Evolutionary conservation across 2,329 filamentous ascomycete species (phyloP).

Genomic region (Raffaelea albimanens): DNA sequence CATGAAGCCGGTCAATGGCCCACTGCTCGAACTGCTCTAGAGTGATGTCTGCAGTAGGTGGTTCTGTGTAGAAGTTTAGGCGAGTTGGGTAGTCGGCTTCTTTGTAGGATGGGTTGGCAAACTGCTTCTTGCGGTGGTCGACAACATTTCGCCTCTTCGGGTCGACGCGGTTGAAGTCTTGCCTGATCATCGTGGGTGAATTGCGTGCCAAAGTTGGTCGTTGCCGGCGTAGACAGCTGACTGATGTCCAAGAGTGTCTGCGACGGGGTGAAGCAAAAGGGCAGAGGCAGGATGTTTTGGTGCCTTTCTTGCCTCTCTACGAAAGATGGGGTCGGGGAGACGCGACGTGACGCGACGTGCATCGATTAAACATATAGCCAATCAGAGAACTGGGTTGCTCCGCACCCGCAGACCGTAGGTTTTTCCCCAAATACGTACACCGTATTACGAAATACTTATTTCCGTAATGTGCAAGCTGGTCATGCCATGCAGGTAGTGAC

Average conservation of each 20-base stretch:
- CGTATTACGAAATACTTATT: too few relatives aligned
- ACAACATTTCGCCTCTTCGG: conserved; percentile 68
- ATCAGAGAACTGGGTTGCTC: too few relatives aligned
- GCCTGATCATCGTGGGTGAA: conserved; percentile 32
- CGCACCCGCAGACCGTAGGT: too few relatives aligned
- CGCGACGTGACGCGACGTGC: conserved; percentile 13
- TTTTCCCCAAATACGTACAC: too few relatives aligned
- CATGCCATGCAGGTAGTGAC: too few relatives aligned
- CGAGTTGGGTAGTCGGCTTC: conserved; percentile 73
- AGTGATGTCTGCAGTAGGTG: conserved; percentile 88
- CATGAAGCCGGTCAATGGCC: conserved; percentile 84
- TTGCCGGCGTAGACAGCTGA: neutral
- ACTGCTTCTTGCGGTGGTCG: conserved; percentile 79
- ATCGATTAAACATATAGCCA: neutral
- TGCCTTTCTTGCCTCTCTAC: too few relatives aligned
- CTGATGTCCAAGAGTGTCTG: neutral
- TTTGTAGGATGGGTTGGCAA: conserved; percentile 67
- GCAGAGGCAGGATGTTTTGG: neutral
- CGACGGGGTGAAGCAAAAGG: neutral
- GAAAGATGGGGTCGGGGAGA: neutral
- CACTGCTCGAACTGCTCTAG: conserved; percentile 98
- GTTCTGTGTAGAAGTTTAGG: conserved; percentile 82
- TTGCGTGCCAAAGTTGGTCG: neutral
- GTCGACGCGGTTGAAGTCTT: conserved; percentile 44
- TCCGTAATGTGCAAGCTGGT: too few relatives aligned